Base-by-base conservation (phyloP, 139 green algal genomes). In the Edaphochlamys debaryana region DNA sequence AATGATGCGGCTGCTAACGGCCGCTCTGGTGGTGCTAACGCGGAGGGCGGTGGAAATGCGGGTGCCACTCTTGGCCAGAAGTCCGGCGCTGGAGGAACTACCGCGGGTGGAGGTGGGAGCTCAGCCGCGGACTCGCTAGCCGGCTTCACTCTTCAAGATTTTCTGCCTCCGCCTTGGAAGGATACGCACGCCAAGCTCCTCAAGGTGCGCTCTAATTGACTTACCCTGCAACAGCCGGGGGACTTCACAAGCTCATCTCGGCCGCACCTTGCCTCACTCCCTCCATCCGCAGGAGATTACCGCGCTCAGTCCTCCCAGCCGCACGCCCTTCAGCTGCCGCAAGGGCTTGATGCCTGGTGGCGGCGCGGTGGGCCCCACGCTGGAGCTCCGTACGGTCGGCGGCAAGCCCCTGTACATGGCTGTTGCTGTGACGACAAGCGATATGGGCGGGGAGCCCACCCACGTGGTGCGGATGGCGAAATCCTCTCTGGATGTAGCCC, bases 131-230 rank as follows among this genome's bases (percentile, higher is more conserved):
- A 67, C 25, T 42, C 66, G 34, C 56, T 82, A 9, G 19, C n/a
- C 0, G 45, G 42, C 20, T 82, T 72, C 76, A 82, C 62, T 23
- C 7, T 82, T 4, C 30, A 15, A 3, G 76, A 82, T 23, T 82
- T 82, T 63, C 42, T 82, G n/a, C 30, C 76, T 11, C 42, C 76
- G 22, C 38, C 63, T 0, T 82, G 76, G 76, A 82, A 66, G 63
- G 76, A 82, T 13, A 73, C 66, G 62, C 76, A 82, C 34, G 17
- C 60, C 22, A 50, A 52, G n/a, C 45, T 67, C 15, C 42, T 82
- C 20, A 73, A 73, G 76, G 74, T 81, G 41, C n/a, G n/a, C n/a
- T n/a, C n/a, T n/a, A 30, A 54, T n/a, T n/a, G n/a, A n/a, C n/a
- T n/a, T n/a, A n/a, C n/a, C n/a, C n/a, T n/a, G n/a, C n/a, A n/a